These are phyloP conservation scores for Cystobasidium pallidum DNA, from an alignment of 1,284 basidiomycete species.

Conservation along the genomic window DNA sequence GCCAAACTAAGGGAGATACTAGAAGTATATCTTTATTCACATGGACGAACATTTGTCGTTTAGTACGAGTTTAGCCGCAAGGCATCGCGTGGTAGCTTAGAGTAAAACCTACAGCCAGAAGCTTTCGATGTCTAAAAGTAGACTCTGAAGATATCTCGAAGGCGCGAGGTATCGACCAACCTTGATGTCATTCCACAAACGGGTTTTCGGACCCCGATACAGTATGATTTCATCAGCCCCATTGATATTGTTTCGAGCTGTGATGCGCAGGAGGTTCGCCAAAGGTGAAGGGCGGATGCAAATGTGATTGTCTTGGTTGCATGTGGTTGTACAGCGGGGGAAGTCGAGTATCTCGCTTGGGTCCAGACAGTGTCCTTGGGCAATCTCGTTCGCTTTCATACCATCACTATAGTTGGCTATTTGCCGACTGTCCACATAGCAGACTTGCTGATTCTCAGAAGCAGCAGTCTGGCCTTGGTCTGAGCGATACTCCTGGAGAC, in stretches of 20 bases:
- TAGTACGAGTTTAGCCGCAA: too few species aligned
- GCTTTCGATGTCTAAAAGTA: constrained; percentile 2
- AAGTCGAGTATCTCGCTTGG: background rate
- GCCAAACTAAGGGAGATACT: constrained; percentile 46
- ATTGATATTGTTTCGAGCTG: background rate
- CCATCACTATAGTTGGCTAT: background rate
- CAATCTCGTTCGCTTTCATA: background rate
- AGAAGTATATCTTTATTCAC: constrained; percentile 26
- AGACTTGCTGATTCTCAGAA: background rate
- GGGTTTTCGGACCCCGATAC: constrained; percentile 15
- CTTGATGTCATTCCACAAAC: constrained; percentile 31
- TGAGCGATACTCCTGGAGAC: background rate
- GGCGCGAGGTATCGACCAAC: constrained; percentile 16
- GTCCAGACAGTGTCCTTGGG: constrained; percentile 27
- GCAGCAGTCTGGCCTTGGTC: background rate
- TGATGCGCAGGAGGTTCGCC: constrained; percentile 19
- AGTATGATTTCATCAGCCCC: constrained; percentile 12
- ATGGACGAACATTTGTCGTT: too few species aligned
- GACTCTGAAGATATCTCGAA: background rate
- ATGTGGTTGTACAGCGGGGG: constrained; percentile 24
- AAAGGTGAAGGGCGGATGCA: constrained; percentile 20
- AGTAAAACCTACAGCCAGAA: constrained; percentile 26
- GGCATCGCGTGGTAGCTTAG: background rate
- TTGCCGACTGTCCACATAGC: background rate
- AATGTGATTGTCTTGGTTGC: constrained; percentile 3